A percentile compares a stretch with the other conserved stretches of the same genome.
Conservation (phyloP, 805 yeast species). For the Suhomyces canberraensis region DNA sequence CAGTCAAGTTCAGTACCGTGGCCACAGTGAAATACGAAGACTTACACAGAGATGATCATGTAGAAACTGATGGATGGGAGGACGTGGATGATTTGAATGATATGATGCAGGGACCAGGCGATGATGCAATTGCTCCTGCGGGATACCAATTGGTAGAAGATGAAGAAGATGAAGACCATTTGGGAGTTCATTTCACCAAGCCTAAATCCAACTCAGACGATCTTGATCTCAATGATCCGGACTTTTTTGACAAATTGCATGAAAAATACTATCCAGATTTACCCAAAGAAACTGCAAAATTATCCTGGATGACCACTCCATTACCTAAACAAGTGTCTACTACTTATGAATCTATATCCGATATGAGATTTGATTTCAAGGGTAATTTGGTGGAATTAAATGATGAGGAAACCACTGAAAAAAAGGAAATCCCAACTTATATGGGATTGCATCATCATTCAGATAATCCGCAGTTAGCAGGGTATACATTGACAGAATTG, state of each 20-base stretch:
- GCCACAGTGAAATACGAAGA: slow-evolving; percentile 30
- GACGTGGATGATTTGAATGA: slow-evolving; percentile 51
- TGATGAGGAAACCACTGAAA: slow-evolving; percentile 16
- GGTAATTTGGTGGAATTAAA: slow-evolving; percentile 67
- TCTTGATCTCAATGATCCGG: slow-evolving; percentile 70
- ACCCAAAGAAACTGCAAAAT: slow-evolving; percentile 73
- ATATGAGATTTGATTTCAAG: slow-evolving; percentile 82
- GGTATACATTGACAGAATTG: slow-evolving; percentile 83
- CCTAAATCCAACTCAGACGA: slow-evolving; percentile 34
- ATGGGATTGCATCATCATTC: slow-evolving; percentile 90
- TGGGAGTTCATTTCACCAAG: slow-evolving; percentile 63
- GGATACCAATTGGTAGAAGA: slow-evolving; percentile 38
- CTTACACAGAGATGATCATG: slow-evolving; percentile 17
- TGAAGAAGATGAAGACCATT: slow-evolving; percentile 39
- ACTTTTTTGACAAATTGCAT: slow-evolving; percentile 74
- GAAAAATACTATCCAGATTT: slow-evolving; percentile 86
- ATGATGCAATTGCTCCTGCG: slow-evolving; percentile 37
- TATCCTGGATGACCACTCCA: slow-evolving; percentile 89
- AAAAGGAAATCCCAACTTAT: slow-evolving; percentile 43
- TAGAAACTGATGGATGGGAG: slow-evolving; percentile 45
- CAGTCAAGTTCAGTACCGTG: slow-evolving; percentile 31
- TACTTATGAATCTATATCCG: slow-evolving; percentile 54
- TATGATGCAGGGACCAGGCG: slow-evolving; percentile 36
- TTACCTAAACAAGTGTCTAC: slow-evolving; percentile 39
- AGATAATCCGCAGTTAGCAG: slow-evolving; percentile 83